A percentile compares a stretch with the other conserved stretches of the same genome.
These are phyloP conservation scores for Carnegiea gigantea DNA, from an alignment of 179 eudicot species.

Conservation along the genomic window DNA sequence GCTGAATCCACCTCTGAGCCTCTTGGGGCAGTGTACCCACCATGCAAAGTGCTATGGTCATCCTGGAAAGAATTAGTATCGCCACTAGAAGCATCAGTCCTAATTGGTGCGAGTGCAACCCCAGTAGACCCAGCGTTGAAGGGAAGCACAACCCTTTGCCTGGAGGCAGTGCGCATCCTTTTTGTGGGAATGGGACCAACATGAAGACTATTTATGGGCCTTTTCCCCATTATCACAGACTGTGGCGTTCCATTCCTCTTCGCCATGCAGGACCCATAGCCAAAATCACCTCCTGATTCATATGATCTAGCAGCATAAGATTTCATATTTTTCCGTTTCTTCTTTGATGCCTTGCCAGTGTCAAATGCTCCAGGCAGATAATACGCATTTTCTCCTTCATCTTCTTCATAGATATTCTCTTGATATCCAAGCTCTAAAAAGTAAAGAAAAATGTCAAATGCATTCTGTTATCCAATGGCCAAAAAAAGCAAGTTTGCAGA, in stretches of 20 bases:
- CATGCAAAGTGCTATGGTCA: slow-evolving; percentile 72
- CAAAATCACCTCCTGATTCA: slow-evolving; percentile 57
- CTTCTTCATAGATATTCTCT: slow-evolving; percentile 74
- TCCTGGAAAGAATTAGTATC: slow-evolving; percentile 95
- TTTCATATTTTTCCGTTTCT: slow-evolving; percentile 59
- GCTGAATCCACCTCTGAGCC: slow-evolving; percentile 82
- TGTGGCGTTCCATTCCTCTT: slow-evolving; percentile 55
- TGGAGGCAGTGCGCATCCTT: slow-evolving; percentile 87
- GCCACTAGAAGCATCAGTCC: slow-evolving; percentile 87
- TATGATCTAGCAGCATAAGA: slow-evolving; percentile 51
- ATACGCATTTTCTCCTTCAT: slow-evolving; percentile 73
- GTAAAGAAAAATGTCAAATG: slow-evolving; percentile 15
- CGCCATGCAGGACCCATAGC: slow-evolving; percentile 51
- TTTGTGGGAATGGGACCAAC: slow-evolving; percentile 80
- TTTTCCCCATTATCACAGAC: slow-evolving; percentile 53
- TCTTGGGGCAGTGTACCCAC: slow-evolving; percentile 55
- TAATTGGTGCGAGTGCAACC: slow-evolving; percentile 49
- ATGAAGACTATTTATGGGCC: slow-evolving; percentile 59
- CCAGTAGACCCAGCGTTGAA: slow-evolving; percentile 60
- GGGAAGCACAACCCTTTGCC: slow-evolving; percentile 78
- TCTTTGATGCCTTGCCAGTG: slow-evolving; percentile 54
- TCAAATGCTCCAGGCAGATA: slow-evolving; percentile 54
- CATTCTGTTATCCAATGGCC: not conserved
- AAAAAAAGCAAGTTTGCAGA: slow-evolving; percentile 11
- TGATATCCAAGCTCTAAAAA: slow-evolving; percentile 54